These are phyloP conservation scores for Komagataella kurtzmanii DNA, from an alignment of 805 yeast species.

Conservation along the genomic window DNA sequence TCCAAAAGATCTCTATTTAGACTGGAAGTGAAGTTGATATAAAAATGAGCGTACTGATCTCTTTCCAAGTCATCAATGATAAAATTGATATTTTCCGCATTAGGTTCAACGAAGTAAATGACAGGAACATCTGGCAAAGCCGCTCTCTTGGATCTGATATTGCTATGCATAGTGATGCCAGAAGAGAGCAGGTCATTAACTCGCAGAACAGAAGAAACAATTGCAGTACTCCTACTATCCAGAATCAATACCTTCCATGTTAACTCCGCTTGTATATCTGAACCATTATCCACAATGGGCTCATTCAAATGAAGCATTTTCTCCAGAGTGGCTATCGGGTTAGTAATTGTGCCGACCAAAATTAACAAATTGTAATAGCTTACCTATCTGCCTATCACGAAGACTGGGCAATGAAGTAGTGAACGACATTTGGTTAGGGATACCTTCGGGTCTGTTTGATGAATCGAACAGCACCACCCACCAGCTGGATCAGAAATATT, in stretches of 20 bases:
- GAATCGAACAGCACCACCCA: not conserved
- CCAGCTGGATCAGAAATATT: not conserved
- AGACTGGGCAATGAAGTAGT: not conserved
- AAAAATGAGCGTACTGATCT: conserved; percentile 68
- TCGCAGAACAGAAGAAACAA: conserved; percentile 81
- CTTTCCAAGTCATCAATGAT: conserved; percentile 62
- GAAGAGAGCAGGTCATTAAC: conserved; percentile 83
- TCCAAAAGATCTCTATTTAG: conserved; percentile 71
- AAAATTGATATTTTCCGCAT: conserved; percentile 53
- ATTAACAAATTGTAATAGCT: conserved; percentile 5
- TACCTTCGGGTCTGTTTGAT: not conserved
- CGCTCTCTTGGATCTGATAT: conserved; percentile 60
- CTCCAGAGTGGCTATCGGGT: conserved; percentile 34
- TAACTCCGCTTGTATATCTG: conserved; percentile 49
- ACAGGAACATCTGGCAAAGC: conserved; percentile 91
- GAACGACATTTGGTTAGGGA: not conserved
- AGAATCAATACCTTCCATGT: conserved; percentile 87
- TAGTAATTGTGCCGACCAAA: conserved; percentile 1
- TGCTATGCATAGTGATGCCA: conserved; percentile 85
- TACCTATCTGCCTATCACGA: conserved; percentile 1
- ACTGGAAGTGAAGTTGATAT: conserved; percentile 78
- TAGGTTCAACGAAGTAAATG: conserved; percentile 83
- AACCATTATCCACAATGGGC: conserved; percentile 34
- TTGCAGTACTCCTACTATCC: conserved; percentile 70
- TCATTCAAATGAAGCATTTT: conserved; percentile 77